Percentiles rank a stretch among this genome's conserved stretches.
Conservation (phyloP, 768 basidiomycete genomes). For the Austroboletus eburneus region DNA sequence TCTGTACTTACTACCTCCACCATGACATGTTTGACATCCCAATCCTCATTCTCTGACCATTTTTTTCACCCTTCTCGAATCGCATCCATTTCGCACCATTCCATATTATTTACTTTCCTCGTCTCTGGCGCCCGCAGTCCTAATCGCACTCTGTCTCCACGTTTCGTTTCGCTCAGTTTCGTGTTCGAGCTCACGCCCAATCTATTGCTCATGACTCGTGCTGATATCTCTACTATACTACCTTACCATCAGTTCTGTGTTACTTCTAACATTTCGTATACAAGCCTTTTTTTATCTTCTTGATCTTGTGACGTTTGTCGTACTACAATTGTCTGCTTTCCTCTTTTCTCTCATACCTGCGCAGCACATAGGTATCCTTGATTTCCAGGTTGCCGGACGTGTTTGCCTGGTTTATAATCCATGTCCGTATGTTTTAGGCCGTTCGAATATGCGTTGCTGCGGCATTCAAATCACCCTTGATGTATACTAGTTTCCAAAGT, state of each 20-base stretch:
- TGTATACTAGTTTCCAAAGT: conserved; percentile 24
- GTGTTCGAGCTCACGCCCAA: conserved; percentile 21
- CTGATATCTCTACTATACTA: conserved; percentile 34
- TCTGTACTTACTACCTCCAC: conserved; percentile 34
- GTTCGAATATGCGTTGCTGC: conserved; percentile 18
- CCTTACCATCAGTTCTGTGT: conserved; percentile 23
- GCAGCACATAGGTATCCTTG: conserved; percentile 2
- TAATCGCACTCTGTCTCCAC: conserved; percentile 15
- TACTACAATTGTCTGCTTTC: conserved; percentile 1
- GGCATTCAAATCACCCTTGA: conserved; percentile 12
- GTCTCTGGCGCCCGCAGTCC: conserved; percentile 19
- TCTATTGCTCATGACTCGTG: conserved; percentile 28
- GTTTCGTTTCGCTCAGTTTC: conserved; percentile 13
- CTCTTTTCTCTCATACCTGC: conserved; percentile 1
- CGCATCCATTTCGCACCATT: conserved; percentile 27
- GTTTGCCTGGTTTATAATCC: neutral
- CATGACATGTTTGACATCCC: conserved; percentile 34
- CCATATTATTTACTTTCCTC: conserved; percentile 27
- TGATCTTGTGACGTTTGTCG: conserved; percentile 12
- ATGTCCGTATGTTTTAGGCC: conserved; percentile 12
- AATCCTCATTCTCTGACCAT: conserved; percentile 27
- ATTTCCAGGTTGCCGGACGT: conserved; percentile 1
- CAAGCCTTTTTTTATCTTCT: conserved; percentile 6
- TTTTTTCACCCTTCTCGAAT: conserved; percentile 18
- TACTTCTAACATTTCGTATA: conserved; percentile 18